Evolutionary conservation across 2,329 filamentous ascomycete genomes (phyloP), one percentile per base, ranked within the genome.

Genomic region (Verticillium klebahnii): DNA sequence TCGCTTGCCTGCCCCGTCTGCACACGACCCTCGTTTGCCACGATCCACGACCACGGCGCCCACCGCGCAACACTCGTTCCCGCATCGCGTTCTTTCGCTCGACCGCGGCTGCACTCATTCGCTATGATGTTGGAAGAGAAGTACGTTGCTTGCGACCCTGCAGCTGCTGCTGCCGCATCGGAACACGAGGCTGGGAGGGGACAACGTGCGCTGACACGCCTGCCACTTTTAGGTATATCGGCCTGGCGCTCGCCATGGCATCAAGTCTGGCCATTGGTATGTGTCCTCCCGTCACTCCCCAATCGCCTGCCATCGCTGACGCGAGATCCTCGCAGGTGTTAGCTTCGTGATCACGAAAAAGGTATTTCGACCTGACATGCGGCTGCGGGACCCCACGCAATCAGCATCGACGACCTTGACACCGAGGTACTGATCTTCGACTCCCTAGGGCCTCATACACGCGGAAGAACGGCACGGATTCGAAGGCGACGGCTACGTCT

Each of bases 271-370:
- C 89, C 67, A 93, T 93, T 77, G 90, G 89, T 90, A 84, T 70
- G 82, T 75, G 63, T 59, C 62, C 32, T 29, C 52, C 55, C 60
- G 5, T 54, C 32, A 55, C 57, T 25, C 45, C 36, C 17, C 17
- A 1, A 9, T 12, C 37, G 14, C n/a, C 25, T 37, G 23, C 57
- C 34, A n/a, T 23, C 59, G 52, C 68, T 73, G 59, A 73, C 67
- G 61, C 62, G 57, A 60, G 55, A 50, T 45, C 62, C 52, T 63
- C 55, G 54, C 69, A 95, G 92, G 93, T 72, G 93, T 92, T 59
- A 97, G 93, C 84, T 99, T 99, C 77, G 94, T 99, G 69, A 97
- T 99, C 71, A 99, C 96, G 57, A 99, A 99, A 80, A 98, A 97
- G 85, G 91, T 95, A 80, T 52, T 52, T 52, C n/a, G n/a, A 52